These are phyloP conservation scores for Tilletia indica DNA, from an alignment of 1,284 basidiomycete genomes.

Conservation along the genomic window DNA sequence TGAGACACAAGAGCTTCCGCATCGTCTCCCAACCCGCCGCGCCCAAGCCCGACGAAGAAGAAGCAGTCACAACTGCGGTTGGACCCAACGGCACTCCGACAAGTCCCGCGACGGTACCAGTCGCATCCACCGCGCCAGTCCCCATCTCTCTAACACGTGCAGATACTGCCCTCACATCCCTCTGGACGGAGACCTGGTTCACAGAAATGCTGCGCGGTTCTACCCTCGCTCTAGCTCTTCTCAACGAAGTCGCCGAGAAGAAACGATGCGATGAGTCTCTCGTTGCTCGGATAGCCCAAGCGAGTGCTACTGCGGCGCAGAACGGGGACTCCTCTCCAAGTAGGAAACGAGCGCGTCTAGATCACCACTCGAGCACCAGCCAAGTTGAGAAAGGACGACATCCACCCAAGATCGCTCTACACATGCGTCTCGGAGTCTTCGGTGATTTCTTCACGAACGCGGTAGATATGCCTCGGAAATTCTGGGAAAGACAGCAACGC, in stretches of 20 bases:
- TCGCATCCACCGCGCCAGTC: no score
- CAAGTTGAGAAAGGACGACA: not conserved
- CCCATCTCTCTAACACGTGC: constrained; percentile 2
- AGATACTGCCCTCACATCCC: not conserved
- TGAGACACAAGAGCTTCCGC: not conserved
- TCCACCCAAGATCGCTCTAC: constrained; percentile 2
- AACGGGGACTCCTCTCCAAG: not conserved
- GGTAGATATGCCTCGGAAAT: constrained; percentile 14
- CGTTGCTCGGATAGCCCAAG: not conserved
- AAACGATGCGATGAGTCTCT: not conserved
- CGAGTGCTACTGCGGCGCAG: not conserved
- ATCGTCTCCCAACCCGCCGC: constrained; percentile 2
- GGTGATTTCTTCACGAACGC: constrained; percentile 12
- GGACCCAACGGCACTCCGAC: not conserved
- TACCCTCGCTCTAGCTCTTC: constrained; percentile 6
- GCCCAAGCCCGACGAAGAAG: not conserved
- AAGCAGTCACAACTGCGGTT: not conserved
- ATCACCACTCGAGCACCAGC: not conserved
- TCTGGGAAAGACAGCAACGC: constrained; percentile 8
- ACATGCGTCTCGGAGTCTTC: constrained; percentile 4
- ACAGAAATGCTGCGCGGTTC: constrained; percentile 5
- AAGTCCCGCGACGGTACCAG: not conserved
- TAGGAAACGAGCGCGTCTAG: not conserved
- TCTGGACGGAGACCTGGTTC: constrained; percentile 14
- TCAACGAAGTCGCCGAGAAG: constrained; percentile 7